phyloP scores from a whole-genome alignment of 169 alveolate species.

The Condylostoma magnum region DNA sequence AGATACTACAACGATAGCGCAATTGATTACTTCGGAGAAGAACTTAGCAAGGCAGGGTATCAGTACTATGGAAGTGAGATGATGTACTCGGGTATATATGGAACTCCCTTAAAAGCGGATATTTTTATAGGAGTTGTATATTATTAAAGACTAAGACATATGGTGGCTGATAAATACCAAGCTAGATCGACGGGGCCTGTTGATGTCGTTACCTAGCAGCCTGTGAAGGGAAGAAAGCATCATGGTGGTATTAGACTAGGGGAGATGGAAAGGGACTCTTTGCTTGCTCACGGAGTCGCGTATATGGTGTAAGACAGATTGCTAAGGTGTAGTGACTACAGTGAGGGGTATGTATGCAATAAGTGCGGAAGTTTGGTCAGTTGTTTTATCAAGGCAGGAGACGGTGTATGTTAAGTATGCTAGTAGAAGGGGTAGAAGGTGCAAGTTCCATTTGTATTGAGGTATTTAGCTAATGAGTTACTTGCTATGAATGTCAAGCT shows the following conservation, averaged over 20 bases:
- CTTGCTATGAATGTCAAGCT: slow-evolving; percentile 88
- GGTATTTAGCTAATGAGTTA: slow-evolving; percentile 89
- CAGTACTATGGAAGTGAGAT: slow-evolving; percentile 98
- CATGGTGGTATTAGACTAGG: slow-evolving; percentile 99
- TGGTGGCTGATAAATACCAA: slow-evolving; percentile 93
- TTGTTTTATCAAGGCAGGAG: slow-evolving; percentile 70
- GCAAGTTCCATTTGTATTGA: slow-evolving; percentile 88
- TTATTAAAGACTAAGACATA: slow-evolving; percentile 99
- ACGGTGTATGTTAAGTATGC: slow-evolving; percentile 88
- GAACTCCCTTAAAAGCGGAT: slow-evolving; percentile 95
- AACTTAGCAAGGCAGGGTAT: slow-evolving; percentile 87
- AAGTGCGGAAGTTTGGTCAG: slow-evolving; percentile 96
- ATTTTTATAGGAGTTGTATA: slow-evolving; percentile 98
- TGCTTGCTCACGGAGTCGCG: slow-evolving; percentile 98
- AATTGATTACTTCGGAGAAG: slow-evolving; percentile 70
- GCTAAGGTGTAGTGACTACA: slow-evolving; percentile 96
- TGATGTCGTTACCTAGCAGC: slow-evolving; percentile 98
- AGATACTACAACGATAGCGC: slow-evolving; percentile 79
- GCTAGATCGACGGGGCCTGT: slow-evolving; percentile 98
- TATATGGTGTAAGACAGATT: slow-evolving; percentile 96
- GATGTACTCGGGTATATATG: slow-evolving; percentile 97
- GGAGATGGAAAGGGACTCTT: slow-evolving; percentile 99
- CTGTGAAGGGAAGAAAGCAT: slow-evolving; percentile 98
- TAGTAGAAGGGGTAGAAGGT: slow-evolving; percentile 81
- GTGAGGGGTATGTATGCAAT: slow-evolving; percentile 97